Evolutionary conservation across 805 yeast species (phyloP).

Genomic region (Ogataea dorogensis): DNA sequence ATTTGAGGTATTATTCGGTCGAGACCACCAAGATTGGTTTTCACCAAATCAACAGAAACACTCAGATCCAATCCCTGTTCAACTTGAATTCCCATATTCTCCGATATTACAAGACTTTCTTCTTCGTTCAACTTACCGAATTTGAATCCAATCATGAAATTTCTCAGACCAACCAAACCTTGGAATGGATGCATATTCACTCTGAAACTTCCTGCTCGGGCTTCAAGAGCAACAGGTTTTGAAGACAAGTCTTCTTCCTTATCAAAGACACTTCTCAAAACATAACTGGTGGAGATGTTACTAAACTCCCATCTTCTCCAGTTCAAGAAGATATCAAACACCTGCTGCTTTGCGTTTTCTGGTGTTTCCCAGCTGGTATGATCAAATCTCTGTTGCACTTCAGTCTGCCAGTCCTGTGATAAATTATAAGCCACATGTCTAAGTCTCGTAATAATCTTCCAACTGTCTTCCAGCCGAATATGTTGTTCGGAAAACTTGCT

Average conservation of each 20-base stretch:
- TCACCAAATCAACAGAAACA: slow-evolving; percentile 19
- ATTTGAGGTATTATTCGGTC: slow-evolving; percentile 5
- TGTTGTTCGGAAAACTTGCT: slow-evolving; percentile 71
- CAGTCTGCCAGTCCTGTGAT: slow-evolving; percentile 51
- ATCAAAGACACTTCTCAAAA: slow-evolving; percentile 53
- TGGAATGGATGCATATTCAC: slow-evolving; percentile 25
- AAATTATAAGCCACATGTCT: slow-evolving; percentile 66
- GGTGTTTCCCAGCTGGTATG: slow-evolving; percentile 45
- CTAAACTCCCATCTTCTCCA: slow-evolving; percentile 95
- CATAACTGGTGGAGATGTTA: slow-evolving; percentile 53
- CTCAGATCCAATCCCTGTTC: slow-evolving; percentile 22
- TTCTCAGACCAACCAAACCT: slow-evolving; percentile 17
- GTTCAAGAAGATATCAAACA: slow-evolving; percentile 56
- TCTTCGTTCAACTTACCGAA: slow-evolving; percentile 13
- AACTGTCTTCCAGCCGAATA: slow-evolving; percentile 75
- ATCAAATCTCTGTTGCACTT: slow-evolving; percentile 34
- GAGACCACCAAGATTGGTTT: slow-evolving; percentile 15
- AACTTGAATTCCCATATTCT: slow-evolving; percentile 17
- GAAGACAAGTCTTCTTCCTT: slow-evolving; percentile 18
- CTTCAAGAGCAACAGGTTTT: slow-evolving; percentile 5
- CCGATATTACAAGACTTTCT: slow-evolving; percentile 17
- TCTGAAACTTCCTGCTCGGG: slow-evolving; percentile 16
- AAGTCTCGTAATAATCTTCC: slow-evolving; percentile 81
- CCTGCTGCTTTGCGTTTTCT: slow-evolving; percentile 49
- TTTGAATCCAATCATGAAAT: slow-evolving; percentile 17